phyloP scores from a whole-genome alignment of 306 rosid species.

The Gynostemma pentaphyllum region DNA sequence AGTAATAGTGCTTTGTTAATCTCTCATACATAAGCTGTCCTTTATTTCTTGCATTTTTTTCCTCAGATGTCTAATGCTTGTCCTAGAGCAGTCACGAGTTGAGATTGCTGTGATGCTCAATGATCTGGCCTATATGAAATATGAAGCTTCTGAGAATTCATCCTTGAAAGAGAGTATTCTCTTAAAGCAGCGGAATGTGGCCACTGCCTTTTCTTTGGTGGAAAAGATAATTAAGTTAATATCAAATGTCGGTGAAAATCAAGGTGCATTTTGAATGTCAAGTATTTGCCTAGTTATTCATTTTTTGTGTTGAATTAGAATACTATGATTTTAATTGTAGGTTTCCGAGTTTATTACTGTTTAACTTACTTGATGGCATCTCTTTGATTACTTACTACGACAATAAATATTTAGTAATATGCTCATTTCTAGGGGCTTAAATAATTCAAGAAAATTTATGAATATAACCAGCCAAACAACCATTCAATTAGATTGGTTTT shows the following conservation, averaged over 20 bases:
- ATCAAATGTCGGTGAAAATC: constrained; percentile 45
- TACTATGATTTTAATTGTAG: background rate
- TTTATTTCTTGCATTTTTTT: background rate
- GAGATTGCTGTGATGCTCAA: constrained; percentile 89
- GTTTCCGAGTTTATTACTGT: background rate
- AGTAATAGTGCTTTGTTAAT: background rate
- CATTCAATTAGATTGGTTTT: background rate
- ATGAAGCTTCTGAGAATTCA: constrained; percentile 59
- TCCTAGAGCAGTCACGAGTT: constrained; percentile 86
- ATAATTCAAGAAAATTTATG: background rate
- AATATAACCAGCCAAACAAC: background rate
- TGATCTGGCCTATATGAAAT: constrained; percentile 78
- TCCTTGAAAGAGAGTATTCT: constrained; percentile 39
- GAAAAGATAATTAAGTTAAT: constrained; percentile 75
- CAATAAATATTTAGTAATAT: background rate
- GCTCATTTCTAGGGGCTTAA: background rate
- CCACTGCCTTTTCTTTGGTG: constrained; percentile 69
- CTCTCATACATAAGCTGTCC: background rate
- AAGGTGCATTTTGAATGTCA: constrained; percentile 34
- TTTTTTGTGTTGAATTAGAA: background rate
- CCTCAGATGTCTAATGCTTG: constrained; percentile 77
- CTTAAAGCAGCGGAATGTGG: constrained; percentile 53
- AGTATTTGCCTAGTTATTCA: background rate
- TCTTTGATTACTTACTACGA: background rate
- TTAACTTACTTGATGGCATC: background rate